Percentiles rank a stretch among this genome's conserved stretches.
phyloP scores from a whole-genome alignment of 805 yeast genomes.

The Starmerella tilneyi region DNA sequence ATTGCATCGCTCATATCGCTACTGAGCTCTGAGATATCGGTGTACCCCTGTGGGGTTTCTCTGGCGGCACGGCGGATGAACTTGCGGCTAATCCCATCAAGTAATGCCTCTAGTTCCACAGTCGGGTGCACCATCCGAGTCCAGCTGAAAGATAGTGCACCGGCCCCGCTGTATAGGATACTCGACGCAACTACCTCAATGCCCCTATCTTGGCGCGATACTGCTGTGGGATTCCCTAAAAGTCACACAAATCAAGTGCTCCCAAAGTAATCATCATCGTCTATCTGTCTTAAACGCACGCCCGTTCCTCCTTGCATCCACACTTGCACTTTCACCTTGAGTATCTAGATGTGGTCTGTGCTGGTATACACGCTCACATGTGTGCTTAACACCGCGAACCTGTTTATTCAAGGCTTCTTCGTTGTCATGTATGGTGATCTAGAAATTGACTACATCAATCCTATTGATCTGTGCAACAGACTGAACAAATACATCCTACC shows the following conservation, averaged over 20 bases:
- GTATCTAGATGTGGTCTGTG: conserved; percentile 17
- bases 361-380: conserved; percentile 8
- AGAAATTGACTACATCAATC: conserved; percentile 22
- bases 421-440: conserved; percentile 20
- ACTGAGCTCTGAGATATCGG: conserved; percentile 1
- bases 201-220: not conserved
- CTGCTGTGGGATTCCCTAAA: not conserved
- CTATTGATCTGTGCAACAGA: conserved; percentile 82
- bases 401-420: conserved; percentile 20
- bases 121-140: not conserved
- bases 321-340: too few species aligned
- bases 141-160: not conserved
- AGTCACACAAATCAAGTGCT: not conserved
- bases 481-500: conserved; percentile 78
- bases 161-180: not conserved
- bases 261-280: too few species aligned
- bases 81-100: conserved; percentile 10
- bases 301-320: too few species aligned
- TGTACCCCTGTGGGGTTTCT: conserved; percentile 6
- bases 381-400: conserved; percentile 11
- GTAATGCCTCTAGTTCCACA: not conserved
- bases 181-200: not conserved
- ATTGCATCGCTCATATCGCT: conserved; percentile 2
- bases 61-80: conserved; percentile 8
- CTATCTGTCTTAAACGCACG: too few species aligned